These are phyloP conservation scores for Rutstroemia sp. DNA, from an alignment of 2,329 filamentous ascomycete genomes.

Conservation along the genomic window DNA sequence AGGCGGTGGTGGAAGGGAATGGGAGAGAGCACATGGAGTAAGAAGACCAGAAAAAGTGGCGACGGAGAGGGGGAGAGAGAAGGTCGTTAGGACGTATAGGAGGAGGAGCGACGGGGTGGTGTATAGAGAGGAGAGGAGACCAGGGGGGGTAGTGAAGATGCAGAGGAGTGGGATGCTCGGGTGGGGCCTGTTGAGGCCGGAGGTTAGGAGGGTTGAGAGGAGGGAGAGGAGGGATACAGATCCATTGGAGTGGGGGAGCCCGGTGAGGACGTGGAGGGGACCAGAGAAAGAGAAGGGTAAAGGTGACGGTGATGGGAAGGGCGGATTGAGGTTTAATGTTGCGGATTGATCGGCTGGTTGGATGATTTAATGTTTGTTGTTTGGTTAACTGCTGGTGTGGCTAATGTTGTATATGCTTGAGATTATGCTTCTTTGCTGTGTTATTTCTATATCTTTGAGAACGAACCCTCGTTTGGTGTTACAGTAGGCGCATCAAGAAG, in stretches of 20 bases:
- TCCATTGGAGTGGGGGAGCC: not conserved
- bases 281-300: not conserved
- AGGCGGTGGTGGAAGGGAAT: conserved; percentile 5
- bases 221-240: not conserved
- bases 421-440: not conserved
- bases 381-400: not conserved
- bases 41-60: conserved; percentile 10
- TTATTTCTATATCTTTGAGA: too few species aligned
- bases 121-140: not conserved
- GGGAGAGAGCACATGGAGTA: conserved; percentile 2
- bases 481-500: too few species aligned
- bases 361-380: too few species aligned
- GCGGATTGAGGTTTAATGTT: not conserved
- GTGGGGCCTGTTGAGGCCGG: not conserved
- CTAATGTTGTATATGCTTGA: not conserved
- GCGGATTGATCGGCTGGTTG: not conserved
- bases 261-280: not conserved
- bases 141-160: not conserved
- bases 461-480: too few species aligned
- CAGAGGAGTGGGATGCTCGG: not conserved
- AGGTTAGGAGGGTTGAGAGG: not conserved
- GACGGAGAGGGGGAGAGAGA: not conserved
- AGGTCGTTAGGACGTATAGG: not conserved
- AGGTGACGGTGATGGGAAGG: not conserved
- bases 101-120: not conserved